These are phyloP conservation scores for Plasmodium sp. DNA, from an alignment of 169 alveolate species.

Conservation along the genomic window DNA sequence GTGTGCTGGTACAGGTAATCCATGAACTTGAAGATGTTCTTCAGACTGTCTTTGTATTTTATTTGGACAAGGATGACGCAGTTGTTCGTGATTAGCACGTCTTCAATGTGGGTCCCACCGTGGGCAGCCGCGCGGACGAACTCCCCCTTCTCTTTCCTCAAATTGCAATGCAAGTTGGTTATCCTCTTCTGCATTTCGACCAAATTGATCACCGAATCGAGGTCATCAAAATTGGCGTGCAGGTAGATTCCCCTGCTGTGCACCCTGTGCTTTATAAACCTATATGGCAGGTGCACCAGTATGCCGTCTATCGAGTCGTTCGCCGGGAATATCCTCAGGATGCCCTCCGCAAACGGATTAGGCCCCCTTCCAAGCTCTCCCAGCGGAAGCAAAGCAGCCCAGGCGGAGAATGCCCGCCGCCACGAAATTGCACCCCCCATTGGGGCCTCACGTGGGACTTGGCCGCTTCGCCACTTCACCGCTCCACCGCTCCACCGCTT, in stretches of 20 bases:
- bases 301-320: constrained; percentile 43
- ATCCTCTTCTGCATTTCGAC: constrained; percentile 14
- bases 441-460: not conserved
- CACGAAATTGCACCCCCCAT: not conserved
- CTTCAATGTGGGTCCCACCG: too few relatives aligned
- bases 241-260: constrained; percentile 40
- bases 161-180: constrained; percentile 18
- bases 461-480: not conserved
- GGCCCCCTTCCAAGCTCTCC: not conserved
- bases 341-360: not conserved
- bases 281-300: constrained; percentile 3
- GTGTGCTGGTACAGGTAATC: constrained; percentile 41
- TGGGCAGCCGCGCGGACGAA: not conserved
- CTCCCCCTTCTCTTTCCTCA: constrained; percentile 30
- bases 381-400: not conserved
- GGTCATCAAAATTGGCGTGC: constrained; percentile 22
- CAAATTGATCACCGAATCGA: not conserved
- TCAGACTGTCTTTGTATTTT: constrained; percentile 40
- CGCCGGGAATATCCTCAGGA: not conserved
- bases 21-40: constrained; percentile 34
- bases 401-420: not conserved
- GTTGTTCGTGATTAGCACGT: constrained; percentile 19
- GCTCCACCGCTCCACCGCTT: too few relatives aligned
- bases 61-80: constrained; percentile 52
- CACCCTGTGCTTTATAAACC: constrained; percentile 47